Base-by-base conservation (phyloP, 257 asterid genomes). In the Solanum chmielewskii region DNA sequence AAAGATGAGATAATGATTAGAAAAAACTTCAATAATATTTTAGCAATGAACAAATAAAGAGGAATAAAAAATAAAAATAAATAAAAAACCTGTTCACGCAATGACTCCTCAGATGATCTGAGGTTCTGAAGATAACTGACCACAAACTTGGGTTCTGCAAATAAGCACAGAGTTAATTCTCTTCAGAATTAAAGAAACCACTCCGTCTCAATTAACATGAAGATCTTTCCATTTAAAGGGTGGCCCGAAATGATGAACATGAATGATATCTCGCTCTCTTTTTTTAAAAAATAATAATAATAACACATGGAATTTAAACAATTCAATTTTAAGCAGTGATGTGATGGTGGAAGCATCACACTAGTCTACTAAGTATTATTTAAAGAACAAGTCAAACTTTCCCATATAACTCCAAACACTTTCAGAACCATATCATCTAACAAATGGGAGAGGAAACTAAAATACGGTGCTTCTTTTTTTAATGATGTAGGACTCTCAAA, bases 51-150 rank as follows among this genome's bases (percentile, higher is more conserved):
- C 69, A 49, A 27, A 81, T 18, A 21, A 49, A 81, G 85, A 49
- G 69, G 85, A 81, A 49, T 29, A 81, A 49, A 5, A 20, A 81
- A 31, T 6, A 37, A 37, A 37, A 37, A 37, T 45, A 44, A 88
- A 91, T 45, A 44, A 88, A 91, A 44, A 91, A 96, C 99, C 93
- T 97, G 99, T 91, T 97, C 99, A 87, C 95, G 93, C 88, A 97
- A 84, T 5, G 98, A 94, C 92, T 97, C 98, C 88, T 96, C 99
- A 18, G 98, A 95, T 83, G 96, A 92, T 92, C 94, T 96, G 90
- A 97, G 93, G 77, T 92, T 92, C 90, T 93, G 98, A 88, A 95
- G 93, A 91, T 92, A 95, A 90, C 49, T 92, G 89, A 94, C 93
- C 76, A 94, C 93, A 25, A 88, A 85, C 88, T 86, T 93, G 89